Evolutionary conservation across 169 alveolate species (phyloP).

Genomic region (Eimeria maxima): DNA sequence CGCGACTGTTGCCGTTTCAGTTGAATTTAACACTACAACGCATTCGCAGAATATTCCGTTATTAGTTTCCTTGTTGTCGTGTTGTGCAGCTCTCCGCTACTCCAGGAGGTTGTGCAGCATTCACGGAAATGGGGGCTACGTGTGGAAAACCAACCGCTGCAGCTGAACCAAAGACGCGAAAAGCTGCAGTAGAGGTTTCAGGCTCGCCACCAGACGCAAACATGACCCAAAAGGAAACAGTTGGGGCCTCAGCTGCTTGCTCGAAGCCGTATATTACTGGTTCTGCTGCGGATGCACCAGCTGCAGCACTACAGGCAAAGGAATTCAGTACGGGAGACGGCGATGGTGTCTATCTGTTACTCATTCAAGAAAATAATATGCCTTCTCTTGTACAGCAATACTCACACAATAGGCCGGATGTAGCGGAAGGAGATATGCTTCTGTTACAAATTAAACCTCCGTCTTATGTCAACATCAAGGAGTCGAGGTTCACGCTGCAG

Average conservation of each 20-base stretch:
- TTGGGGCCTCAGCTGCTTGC: constrained; percentile 7
- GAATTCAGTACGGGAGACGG: constrained; percentile 73
- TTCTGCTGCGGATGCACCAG: not conserved
- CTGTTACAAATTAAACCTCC: constrained; percentile 65
- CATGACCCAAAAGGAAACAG: not conserved
- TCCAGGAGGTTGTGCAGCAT: not conserved
- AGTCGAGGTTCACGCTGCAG: constrained; percentile 55
- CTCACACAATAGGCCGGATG: constrained; percentile 15
- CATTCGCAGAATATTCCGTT: not conserved
- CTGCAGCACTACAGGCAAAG: constrained; percentile 7
- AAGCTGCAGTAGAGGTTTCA: constrained; percentile 66
- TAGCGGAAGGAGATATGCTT: constrained; percentile 32
- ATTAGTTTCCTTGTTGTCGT: not conserved
- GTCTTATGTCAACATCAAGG: constrained; percentile 38
- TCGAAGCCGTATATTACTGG: not conserved
- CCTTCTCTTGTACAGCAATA: constrained; percentile 73
- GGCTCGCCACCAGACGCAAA: not conserved
- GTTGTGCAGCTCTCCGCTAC: constrained; percentile 27
- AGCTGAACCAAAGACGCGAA: constrained; percentile 47
- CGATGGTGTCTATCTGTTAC: constrained; percentile 69
- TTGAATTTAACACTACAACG: not conserved
- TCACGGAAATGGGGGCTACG: constrained; percentile 67
- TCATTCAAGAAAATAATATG: constrained; percentile 1
- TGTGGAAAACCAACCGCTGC: constrained; percentile 56
- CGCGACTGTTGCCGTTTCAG: not conserved